Conservation (phyloP, 306 rosid species). For the Cicer pinnatifidum region DNA sequence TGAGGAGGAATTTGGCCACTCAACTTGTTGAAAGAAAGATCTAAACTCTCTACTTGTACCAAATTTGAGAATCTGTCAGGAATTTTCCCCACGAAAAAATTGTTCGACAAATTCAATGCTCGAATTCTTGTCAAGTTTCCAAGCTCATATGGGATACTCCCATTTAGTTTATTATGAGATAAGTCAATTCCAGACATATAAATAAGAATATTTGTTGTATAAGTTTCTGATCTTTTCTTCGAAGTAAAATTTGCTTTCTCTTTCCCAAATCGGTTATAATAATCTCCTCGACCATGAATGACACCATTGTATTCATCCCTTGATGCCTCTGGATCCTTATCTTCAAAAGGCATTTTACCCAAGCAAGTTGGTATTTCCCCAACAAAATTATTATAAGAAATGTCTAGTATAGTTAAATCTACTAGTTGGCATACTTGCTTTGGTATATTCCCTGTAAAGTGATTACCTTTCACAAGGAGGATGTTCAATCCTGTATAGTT, state of each 20-base stretch:
- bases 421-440: constrained; percentile 3
- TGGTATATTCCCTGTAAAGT: constrained; percentile 13
- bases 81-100: not conserved
- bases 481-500: not conserved
- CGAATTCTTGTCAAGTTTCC: constrained; percentile 19
- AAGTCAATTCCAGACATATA: constrained; percentile 28
- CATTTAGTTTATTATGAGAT: not conserved
- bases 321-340: not conserved
- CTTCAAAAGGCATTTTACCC: constrained; percentile 26
- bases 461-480: constrained; percentile 27
- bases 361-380: constrained; percentile 32
- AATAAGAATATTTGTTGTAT: not conserved
- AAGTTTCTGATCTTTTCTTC: not conserved
- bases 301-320: not conserved
- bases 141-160: constrained; percentile 27
- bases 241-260: not conserved
- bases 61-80: not conserved
- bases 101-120: constrained; percentile 11
- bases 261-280: not conserved
- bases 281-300: too few species aligned
- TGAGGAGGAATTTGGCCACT: constrained; percentile 12
- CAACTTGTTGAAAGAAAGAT: constrained; percentile 21
- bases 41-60: constrained; percentile 20
- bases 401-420: not conserved
- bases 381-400: not conserved